Conservation (phyloP, 2,329 filamentous ascomycete genomes). For the Arthrobotrys musiformis region DNA sequence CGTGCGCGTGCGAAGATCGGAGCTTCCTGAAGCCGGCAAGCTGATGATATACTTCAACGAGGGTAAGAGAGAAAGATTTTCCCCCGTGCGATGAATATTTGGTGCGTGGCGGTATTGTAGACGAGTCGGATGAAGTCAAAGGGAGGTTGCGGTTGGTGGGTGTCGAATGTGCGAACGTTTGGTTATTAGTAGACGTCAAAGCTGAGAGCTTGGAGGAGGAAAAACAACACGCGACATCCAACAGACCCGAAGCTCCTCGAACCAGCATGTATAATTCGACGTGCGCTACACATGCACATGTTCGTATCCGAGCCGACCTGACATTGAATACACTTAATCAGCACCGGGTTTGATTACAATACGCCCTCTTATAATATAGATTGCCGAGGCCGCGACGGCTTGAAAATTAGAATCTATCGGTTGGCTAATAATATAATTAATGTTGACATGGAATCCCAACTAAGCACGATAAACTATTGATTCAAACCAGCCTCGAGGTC, state of each 20-base stretch:
- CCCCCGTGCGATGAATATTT: conserved; percentile 29
- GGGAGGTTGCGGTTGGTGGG: conserved; percentile 2
- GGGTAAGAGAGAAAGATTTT: not conserved
- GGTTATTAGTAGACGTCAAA: conserved; percentile 12
- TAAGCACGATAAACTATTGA: no score
- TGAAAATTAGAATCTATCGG: no score
- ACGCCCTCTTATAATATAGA: no score
- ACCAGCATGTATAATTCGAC: no score
- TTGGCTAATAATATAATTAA: no score
- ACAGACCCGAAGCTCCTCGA: conserved; percentile 12
- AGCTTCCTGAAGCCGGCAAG: conserved; percentile 53
- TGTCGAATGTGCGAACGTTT: conserved; percentile 1
- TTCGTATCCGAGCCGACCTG: not conserved
- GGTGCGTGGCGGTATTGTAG: conserved; percentile 2
- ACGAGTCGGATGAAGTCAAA: not conserved
- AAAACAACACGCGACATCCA: conserved; percentile 56
- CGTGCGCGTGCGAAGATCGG: conserved; percentile 29
- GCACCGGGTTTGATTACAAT: no score
- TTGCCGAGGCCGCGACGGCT: no score
- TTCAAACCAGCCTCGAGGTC: no score
- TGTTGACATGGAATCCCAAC: no score
- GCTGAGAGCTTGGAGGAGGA: not conserved
- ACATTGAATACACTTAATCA: no score
- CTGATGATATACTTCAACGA: conserved; percentile 29
- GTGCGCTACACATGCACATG: not conserved